Evolutionary conservation across 140 eudicot genomes (phyloP).

Genomic region (Oenanthe javanica): DNA sequence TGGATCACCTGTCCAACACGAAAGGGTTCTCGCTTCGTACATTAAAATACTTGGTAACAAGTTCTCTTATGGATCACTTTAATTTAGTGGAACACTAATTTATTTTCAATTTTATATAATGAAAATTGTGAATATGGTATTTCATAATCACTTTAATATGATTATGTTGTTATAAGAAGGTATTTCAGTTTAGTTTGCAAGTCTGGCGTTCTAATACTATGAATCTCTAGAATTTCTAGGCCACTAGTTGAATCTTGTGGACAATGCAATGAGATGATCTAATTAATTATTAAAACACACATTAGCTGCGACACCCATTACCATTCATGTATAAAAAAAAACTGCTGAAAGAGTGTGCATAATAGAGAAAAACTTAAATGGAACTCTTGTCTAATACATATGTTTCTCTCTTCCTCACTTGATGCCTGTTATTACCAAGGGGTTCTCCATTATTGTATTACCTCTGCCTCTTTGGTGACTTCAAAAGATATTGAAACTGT

Average conservation of each 20-base stretch:
- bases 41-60: slow-evolving; percentile 60
- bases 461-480: not conserved
- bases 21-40: slow-evolving; percentile 90
- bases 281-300: not conserved
- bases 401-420: not conserved
- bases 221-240: not conserved
- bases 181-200: not conserved
- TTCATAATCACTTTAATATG: not conserved
- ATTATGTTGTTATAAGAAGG: not conserved
- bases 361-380: not conserved
- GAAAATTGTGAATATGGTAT: not conserved
- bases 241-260: not conserved
- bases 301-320: not conserved
- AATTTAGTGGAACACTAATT: not conserved
- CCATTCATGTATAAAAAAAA: not conserved
- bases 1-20: slow-evolving; percentile 88
- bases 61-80: not conserved
- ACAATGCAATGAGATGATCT: not conserved
- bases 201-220: not conserved
- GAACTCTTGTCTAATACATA: not conserved
- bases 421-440: not conserved
- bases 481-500: not conserved
- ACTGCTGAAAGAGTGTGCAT: not conserved
- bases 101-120: not conserved
- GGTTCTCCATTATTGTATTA: not conserved